phyloP scores from a whole-genome alignment of 2,329 filamentous ascomycete genomes.

The Sporothrix inflata region DNA sequence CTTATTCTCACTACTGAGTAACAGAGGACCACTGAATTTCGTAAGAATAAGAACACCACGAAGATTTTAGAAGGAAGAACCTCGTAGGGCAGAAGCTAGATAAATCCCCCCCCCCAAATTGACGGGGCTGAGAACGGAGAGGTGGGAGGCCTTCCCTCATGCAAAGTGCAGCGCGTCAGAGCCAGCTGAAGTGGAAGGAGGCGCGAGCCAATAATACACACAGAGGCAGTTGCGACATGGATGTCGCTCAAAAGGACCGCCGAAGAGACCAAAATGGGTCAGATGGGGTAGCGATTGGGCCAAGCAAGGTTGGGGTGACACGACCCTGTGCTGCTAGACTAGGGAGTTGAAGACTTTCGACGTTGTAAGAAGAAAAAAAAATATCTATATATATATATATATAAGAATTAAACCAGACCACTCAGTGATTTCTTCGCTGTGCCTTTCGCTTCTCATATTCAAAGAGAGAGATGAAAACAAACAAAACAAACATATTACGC shows the following conservation, averaged over 20 bases:
- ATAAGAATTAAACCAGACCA: too few species aligned
- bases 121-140: not conserved
- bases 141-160: not conserved
- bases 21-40: not conserved
- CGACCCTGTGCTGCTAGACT: not conserved
- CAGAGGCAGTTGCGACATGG: conserved; percentile 1
- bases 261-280: not conserved
- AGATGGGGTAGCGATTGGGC: not conserved
- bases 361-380: not conserved
- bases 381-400: too few species aligned
- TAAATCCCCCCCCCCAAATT: too few species aligned
- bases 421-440: too few species aligned
- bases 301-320: conserved; percentile 6
- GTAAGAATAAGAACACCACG: not conserved
- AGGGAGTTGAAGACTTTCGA: not conserved
- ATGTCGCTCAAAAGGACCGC: not conserved
- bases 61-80: too few species aligned
- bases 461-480: not conserved
- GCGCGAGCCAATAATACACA: not conserved
- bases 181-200: conserved; percentile 13
- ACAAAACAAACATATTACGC: not conserved
- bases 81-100: not conserved
- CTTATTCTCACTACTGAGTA: not conserved
- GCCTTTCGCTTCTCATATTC: not conserved
- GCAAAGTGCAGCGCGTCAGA: not conserved